phyloP scores from a whole-genome alignment of 495 filamentous ascomycete species.

The Coniosporium apollinis region DNA sequence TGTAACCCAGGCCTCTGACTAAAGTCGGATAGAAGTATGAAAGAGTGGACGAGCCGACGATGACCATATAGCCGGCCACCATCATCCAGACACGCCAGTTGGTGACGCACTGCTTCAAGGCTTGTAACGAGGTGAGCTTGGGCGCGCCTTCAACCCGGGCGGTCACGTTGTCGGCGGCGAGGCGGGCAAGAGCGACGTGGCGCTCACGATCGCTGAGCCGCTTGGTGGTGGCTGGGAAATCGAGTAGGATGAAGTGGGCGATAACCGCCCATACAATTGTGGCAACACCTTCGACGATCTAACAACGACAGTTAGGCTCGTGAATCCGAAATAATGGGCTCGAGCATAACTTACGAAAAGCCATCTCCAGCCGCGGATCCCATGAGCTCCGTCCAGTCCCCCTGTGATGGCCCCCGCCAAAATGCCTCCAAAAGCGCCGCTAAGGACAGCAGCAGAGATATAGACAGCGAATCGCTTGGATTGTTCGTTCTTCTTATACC shows the following conservation, averaged over 20 bases:
- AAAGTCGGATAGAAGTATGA: conserved; percentile 38
- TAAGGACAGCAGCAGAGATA: not conserved
- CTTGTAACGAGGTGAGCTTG: conserved; percentile 16
- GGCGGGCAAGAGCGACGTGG: conserved; percentile 19
- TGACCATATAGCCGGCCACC: conserved; percentile 14
- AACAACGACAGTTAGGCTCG: not conserved
- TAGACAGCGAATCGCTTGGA: conserved; percentile 13
- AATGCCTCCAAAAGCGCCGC: conserved; percentile 1
- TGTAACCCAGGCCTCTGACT: conserved; percentile 29
- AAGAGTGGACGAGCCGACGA: conserved; percentile 26
- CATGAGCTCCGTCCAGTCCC: conserved; percentile 19
- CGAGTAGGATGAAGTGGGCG: conserved; percentile 8
- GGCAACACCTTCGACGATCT: conserved; percentile 14
- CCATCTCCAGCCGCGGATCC: conserved; percentile 12
- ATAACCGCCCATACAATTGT: conserved; percentile 5
- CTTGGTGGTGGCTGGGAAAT: conserved; percentile 24
- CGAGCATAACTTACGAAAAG: conserved; percentile 1
- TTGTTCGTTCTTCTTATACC: conserved; percentile 11
- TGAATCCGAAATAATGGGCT: not conserved
- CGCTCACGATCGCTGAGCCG: conserved; percentile 16
- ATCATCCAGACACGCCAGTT: conserved; percentile 23
- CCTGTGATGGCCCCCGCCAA: conserved; percentile 26
- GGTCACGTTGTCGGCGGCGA: conserved; percentile 15
- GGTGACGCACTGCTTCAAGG: conserved; percentile 17
- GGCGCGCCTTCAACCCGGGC: conserved; percentile 3